Evolutionary conservation across 2,329 filamentous ascomycete species (phyloP).

Genomic region (Cladobotryum protrusum): DNA sequence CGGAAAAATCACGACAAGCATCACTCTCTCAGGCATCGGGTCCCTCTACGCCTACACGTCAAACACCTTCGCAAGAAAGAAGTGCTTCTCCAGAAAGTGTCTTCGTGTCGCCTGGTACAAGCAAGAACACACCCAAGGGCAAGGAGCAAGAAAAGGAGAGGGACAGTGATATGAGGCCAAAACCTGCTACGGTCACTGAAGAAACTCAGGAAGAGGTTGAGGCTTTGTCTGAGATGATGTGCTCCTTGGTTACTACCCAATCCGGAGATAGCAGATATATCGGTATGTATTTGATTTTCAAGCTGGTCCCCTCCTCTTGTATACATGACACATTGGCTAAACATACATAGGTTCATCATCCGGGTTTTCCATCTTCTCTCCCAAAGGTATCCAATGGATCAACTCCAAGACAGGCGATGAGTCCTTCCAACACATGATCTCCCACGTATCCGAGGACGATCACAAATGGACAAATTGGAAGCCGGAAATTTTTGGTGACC

Average conservation of each 20-base stretch:
- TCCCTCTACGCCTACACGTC: slow-evolving; percentile 46
- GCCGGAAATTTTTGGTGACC: slow-evolving; percentile 89
- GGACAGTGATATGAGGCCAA: slow-evolving; percentile 17
- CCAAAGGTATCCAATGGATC: slow-evolving; percentile 97
- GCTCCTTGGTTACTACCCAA: slow-evolving; percentile 90
- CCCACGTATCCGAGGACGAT: slow-evolving; percentile 81
- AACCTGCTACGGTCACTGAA: slow-evolving; percentile 6
- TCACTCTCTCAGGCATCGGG: slow-evolving; percentile 43
- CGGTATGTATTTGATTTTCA: slow-evolving; percentile 47
- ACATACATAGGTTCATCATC: slow-evolving; percentile 76
- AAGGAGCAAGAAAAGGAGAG: slow-evolving; percentile 18
- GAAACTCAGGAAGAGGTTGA: slow-evolving; percentile 68
- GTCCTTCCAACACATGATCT: slow-evolving; percentile 93
- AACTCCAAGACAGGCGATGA: slow-evolving; percentile 95
- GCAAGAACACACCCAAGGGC: slow-evolving; percentile 10
- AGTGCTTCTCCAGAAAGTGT: slow-evolving; percentile 44
- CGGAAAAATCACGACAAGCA: slow-evolving; percentile 49
- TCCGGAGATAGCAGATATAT: slow-evolving; percentile 94
- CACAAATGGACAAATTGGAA: slow-evolving; percentile 98
- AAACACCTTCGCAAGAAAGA: slow-evolving; percentile 38
- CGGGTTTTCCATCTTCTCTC: slow-evolving; percentile 97
- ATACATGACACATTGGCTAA: slow-evolving; percentile 9
- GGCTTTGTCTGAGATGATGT: slow-evolving; percentile 96
- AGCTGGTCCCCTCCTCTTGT: not conserved
- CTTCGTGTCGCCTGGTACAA: slow-evolving; percentile 47